These are phyloP conservation scores for Tubosaeta brunneosetosa DNA, from an alignment of 768 basidiomycete genomes.

Conservation along the genomic window DNA sequence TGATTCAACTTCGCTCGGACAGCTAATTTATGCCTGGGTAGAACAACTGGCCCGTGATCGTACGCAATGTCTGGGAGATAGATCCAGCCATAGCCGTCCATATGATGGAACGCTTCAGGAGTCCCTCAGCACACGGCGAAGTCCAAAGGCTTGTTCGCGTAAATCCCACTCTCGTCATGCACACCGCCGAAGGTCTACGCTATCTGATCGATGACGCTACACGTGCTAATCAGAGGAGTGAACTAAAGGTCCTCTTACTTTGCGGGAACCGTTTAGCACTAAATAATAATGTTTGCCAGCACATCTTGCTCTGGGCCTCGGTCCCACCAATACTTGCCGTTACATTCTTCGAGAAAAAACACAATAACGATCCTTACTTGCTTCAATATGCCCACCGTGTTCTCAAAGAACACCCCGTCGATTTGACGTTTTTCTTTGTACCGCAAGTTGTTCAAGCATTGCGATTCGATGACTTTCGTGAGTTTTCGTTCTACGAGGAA, in stretches of 20 bases:
- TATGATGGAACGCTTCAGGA: slow-evolving; percentile 86
- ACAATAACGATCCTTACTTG: slow-evolving; percentile 75
- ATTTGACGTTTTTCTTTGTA: slow-evolving; percentile 96
- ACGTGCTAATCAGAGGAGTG: slow-evolving; percentile 52
- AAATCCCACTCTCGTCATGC: slow-evolving; percentile 62
- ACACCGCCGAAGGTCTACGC: slow-evolving; percentile 74
- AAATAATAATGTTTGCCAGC: slow-evolving; percentile 40
- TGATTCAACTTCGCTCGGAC: neutral
- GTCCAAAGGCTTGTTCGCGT: slow-evolving; percentile 70
- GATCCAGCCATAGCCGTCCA: slow-evolving; percentile 80
- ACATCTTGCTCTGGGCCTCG: slow-evolving; percentile 83
- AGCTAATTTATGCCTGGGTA: slow-evolving; percentile 24
- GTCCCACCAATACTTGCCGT: slow-evolving; percentile 80
- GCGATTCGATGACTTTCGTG: slow-evolving; percentile 84
- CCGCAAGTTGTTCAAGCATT: slow-evolving; percentile 97
- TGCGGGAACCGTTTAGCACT: neutral
- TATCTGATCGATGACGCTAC: slow-evolving; percentile 74
- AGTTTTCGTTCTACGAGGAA: slow-evolving; percentile 11
- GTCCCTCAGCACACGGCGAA: slow-evolving; percentile 59
- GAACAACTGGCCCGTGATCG: slow-evolving; percentile 61
- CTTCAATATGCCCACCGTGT: slow-evolving; percentile 97
- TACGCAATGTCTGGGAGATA: slow-evolving; percentile 75
- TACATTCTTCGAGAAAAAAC: slow-evolving; percentile 82
- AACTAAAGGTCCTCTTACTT: slow-evolving; percentile 60
- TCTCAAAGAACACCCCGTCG: slow-evolving; percentile 90